Conservation (phyloP, 495 filamentous ascomycete species). For the Apiosordaria backusii region DNA sequence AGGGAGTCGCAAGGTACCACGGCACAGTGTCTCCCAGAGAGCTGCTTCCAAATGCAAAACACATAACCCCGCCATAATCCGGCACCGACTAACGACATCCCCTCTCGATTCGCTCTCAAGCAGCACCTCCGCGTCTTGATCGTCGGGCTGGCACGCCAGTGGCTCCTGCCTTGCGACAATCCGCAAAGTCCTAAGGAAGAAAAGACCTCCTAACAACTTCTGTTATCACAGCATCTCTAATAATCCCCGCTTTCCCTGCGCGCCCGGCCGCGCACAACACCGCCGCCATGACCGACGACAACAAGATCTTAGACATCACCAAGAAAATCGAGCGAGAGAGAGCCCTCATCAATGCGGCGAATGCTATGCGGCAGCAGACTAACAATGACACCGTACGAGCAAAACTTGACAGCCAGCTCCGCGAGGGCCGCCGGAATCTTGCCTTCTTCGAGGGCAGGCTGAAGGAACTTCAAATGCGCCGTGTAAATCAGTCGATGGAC, state of each 20-base stretch:
- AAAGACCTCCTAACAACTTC: conserved; percentile 11
- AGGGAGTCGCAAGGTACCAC: conserved; percentile 22
- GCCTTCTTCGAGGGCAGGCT: conserved; percentile 89
- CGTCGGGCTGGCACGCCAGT: conserved; percentile 5
- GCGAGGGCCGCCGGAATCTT: conserved; percentile 88
- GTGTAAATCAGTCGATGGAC: conserved; percentile 61
- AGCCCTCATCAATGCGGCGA: conserved; percentile 89
- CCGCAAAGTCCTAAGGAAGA: neutral
- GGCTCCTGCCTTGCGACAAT: neutral
- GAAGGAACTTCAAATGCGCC: conserved; percentile 80
- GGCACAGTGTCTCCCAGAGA: conserved; percentile 22
- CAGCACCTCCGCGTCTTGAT: conserved; percentile 11
- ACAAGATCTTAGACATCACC: conserved; percentile 80
- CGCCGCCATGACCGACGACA: conserved; percentile 66
- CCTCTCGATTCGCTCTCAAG: conserved; percentile 12
- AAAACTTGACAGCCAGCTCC: conserved; percentile 84
- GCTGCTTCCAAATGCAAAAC: conserved; percentile 33
- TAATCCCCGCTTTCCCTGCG: conserved; percentile 24
- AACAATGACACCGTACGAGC: conserved; percentile 86
- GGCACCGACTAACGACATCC: conserved; percentile 36
- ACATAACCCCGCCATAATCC: conserved; percentile 38
- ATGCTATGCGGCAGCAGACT: conserved; percentile 90
- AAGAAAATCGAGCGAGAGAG: conserved; percentile 98
- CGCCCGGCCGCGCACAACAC: conserved; percentile 40
- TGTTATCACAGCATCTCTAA: conserved; percentile 3